These are phyloP conservation scores for Fraxinus angustifolia DNA, from an alignment of 305 asterid species.

Conservation along the genomic window DNA sequence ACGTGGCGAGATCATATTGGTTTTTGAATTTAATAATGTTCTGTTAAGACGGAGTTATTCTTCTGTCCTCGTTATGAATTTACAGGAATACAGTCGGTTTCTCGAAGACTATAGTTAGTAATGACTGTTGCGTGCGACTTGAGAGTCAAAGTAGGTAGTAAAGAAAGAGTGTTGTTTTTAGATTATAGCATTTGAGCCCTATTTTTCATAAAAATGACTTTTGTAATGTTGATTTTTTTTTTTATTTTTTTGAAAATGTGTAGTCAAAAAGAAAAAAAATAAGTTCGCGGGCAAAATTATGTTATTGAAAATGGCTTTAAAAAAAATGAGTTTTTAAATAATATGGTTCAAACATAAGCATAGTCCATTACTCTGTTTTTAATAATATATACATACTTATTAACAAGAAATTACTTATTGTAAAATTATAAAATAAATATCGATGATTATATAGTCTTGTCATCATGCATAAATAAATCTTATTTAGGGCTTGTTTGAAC, in stretches of 20 bases:
- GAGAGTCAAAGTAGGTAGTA: background rate
- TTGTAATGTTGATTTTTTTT: background rate
- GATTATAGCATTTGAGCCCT: background rate
- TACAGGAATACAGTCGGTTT: background rate
- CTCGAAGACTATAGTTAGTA: background rate
- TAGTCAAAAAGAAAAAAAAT: background rate
- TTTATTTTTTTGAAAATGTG: background rate
- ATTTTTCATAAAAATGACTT: background rate
- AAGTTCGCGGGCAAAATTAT: background rate
- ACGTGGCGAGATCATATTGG: slow-evolving; percentile 48
- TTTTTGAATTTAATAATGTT: slow-evolving; percentile 8
- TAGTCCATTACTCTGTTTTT: too few relatives aligned
- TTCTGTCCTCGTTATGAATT: background rate
- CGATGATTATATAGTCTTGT: background rate
- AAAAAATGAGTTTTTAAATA: too few relatives aligned
- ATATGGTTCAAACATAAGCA: background rate
- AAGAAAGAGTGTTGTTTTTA: background rate
- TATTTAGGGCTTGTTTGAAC: background rate
- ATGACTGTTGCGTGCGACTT: background rate
- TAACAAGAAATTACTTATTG: background rate
- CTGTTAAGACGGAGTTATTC: slow-evolving; percentile 12
- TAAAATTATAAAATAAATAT: too few relatives aligned
- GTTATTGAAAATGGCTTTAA: too few relatives aligned
- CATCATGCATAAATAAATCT: background rate
- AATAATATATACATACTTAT: background rate